These are phyloP conservation scores for Streptanthus diversifolius DNA, from an alignment of 345 rosid genomes.

Conservation along the genomic window DNA sequence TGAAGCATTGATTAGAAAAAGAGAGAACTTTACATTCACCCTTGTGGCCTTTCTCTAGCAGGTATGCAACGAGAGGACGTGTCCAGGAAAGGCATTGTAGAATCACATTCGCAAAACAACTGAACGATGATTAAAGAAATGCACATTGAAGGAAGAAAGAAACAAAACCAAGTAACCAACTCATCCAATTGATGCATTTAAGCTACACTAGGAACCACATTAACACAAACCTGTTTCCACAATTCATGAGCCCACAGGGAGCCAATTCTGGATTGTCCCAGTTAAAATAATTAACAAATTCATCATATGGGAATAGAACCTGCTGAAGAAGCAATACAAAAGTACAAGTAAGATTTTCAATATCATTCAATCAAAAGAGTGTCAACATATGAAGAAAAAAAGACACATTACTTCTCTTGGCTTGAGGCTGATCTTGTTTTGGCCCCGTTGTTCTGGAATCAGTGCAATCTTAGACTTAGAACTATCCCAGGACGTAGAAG, in stretches of 20 bases:
- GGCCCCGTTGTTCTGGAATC: slow-evolving; percentile 42
- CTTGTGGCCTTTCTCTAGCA: slow-evolving; percentile 77
- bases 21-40: slow-evolving; percentile 57
- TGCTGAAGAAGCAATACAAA: slow-evolving; percentile 33
- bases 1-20: neutral
- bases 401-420: slow-evolving; percentile 48
- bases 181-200: neutral
- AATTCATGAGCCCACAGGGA: slow-evolving; percentile 92
- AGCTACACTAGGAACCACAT: neutral
- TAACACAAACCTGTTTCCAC: slow-evolving; percentile 86
- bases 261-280: slow-evolving; percentile 56
- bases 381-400: neutral
- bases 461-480: slow-evolving; percentile 44
- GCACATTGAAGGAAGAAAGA: neutral
- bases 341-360: slow-evolving; percentile 3
- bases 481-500: slow-evolving; percentile 29
- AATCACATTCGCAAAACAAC: slow-evolving; percentile 94
- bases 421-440: slow-evolving; percentile 42
- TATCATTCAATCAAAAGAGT: neutral
- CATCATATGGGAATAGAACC: slow-evolving; percentile 90
- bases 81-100: slow-evolving; percentile 91
- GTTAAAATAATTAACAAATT: slow-evolving; percentile 67
- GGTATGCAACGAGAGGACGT: slow-evolving; percentile 83
- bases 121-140: slow-evolving; percentile 34
- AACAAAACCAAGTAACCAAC: neutral